phyloP scores from a whole-genome alignment of 2,329 filamentous ascomycete genomes.

The Zasmidium citrigriseum region DNA sequence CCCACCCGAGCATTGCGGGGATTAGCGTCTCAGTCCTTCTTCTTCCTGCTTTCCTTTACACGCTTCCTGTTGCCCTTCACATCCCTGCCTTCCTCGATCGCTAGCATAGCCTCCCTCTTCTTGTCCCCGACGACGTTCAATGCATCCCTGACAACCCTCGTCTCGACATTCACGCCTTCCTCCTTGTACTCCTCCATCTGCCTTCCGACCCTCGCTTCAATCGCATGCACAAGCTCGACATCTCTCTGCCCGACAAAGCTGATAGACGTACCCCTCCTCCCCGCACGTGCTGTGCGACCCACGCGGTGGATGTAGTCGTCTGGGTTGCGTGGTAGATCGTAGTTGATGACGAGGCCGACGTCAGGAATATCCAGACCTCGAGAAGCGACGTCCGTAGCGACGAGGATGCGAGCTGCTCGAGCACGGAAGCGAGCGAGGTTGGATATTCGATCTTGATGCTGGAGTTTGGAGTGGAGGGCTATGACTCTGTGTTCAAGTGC shows the following conservation, averaged over 20 bases:
- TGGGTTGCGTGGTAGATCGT: constrained; percentile 91
- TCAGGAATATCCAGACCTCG: constrained; percentile 94
- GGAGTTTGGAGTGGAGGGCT: constrained; percentile 82
- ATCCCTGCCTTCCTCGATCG: constrained; percentile 90
- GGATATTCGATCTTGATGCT: constrained; percentile 79
- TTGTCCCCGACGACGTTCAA: constrained; percentile 92
- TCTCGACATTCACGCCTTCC: constrained; percentile 92
- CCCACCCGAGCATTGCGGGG: too few relatives aligned
- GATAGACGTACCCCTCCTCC: constrained; percentile 76
- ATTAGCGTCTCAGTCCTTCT: not conserved
- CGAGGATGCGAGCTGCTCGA: constrained; percentile 77
- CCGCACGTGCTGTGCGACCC: constrained; percentile 91
- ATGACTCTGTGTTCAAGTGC: constrained; percentile 88
- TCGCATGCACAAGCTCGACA: constrained; percentile 84
- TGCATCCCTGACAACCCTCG: constrained; percentile 78
- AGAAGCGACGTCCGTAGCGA: constrained; percentile 93
- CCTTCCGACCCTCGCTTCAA: constrained; percentile 78
- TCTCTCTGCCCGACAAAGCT: constrained; percentile 92
- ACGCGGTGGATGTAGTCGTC: constrained; percentile 98
- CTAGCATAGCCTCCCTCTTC: constrained; percentile 86
- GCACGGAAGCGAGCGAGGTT: constrained; percentile 93
- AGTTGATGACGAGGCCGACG: constrained; percentile 89
- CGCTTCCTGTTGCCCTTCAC: constrained; percentile 73
- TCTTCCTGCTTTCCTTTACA: constrained; percentile 13
- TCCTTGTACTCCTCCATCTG: constrained; percentile 83